These are phyloP conservation scores for Trypanosoma rangeli DNA, from an alignment of 208 protist species.

Conservation along the genomic window DNA sequence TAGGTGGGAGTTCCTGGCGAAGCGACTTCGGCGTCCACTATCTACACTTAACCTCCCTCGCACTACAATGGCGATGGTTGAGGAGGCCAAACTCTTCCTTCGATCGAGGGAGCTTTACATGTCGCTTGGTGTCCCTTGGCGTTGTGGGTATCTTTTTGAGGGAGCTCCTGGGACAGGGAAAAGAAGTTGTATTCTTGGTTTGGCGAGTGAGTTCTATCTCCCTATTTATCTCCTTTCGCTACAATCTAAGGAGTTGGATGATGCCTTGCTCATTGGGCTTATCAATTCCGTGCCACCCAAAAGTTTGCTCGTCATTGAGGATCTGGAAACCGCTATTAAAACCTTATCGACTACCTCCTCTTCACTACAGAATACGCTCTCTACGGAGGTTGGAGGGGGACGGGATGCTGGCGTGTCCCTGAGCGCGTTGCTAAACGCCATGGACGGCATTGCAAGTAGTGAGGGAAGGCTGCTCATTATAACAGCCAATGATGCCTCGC, in stretches of 20 bases:
- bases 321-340: conserved; percentile 92
- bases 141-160: conserved; percentile 94
- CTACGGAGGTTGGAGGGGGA: conserved; percentile 27
- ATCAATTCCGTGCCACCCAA: conserved; percentile 77
- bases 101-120: conserved; percentile 77
- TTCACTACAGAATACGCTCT: background rate
- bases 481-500: conserved; percentile 92
- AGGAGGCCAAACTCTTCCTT: conserved; percentile 87
- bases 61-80: conserved; percentile 47
- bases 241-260: conserved; percentile 68
- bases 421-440: conserved; percentile 94
- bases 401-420: conserved; percentile 76
- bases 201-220: conserved; percentile 89
- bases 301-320: conserved; percentile 94
- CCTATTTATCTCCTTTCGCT: conserved; percentile 93
- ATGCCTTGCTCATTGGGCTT: conserved; percentile 80
- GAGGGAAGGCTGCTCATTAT: conserved; percentile 95
- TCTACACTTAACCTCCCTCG: conserved; percentile 71
- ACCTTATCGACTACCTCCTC: background rate
- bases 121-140: conserved; percentile 93
- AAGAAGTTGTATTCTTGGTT: conserved; percentile 88
- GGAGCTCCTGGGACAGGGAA: conserved; percentile 95
- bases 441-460: conserved; percentile 93
- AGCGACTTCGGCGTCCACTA: conserved; percentile 61
- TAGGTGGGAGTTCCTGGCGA: conserved; percentile 67